phyloP scores from a whole-genome alignment of 169 alveolate species.

The Eimeria tenella region DNA sequence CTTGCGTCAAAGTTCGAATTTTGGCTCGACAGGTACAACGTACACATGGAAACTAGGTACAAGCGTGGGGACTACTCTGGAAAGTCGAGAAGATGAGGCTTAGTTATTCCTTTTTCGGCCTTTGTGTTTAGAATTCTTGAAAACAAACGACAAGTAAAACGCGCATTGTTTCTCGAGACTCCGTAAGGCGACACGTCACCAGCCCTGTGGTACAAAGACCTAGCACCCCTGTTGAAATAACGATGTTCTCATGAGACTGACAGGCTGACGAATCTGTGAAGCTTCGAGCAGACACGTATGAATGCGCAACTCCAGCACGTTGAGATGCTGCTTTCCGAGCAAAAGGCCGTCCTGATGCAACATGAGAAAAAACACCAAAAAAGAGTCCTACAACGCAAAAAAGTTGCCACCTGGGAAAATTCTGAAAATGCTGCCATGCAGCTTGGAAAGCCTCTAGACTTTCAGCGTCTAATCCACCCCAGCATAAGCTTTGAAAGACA shows the following conservation, averaged over 20 bases:
- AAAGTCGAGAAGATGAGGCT: no score
- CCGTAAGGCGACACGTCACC: constrained; percentile 49
- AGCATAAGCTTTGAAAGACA: constrained; percentile 74
- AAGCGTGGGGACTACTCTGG: no score
- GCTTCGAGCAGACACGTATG: constrained; percentile 78
- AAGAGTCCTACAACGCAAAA: constrained; percentile 4
- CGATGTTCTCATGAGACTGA: not conserved
- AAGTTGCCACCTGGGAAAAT: constrained; percentile 53
- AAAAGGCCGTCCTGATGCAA: constrained; percentile 40
- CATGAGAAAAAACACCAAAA: constrained; percentile 40
- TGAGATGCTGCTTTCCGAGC: constrained; percentile 61
- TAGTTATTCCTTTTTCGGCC: not conserved
- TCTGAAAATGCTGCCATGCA: not conserved
- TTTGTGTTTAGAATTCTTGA: constrained; percentile 59
- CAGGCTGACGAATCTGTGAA: not conserved
- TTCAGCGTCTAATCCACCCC: constrained; percentile 50
- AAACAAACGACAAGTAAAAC: constrained; percentile 60
- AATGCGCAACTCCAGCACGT: constrained; percentile 24
- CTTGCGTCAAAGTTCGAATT: constrained; percentile 59
- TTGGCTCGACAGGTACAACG: constrained; percentile 74
- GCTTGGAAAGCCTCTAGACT: constrained; percentile 6
- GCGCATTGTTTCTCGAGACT: constrained; percentile 35
- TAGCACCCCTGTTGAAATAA: not conserved
- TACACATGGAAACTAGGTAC: not conserved
- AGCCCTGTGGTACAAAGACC: not conserved